Conservation (phyloP, 192 early-diverging fungal species). For the Podochytrium sp. region DNA sequence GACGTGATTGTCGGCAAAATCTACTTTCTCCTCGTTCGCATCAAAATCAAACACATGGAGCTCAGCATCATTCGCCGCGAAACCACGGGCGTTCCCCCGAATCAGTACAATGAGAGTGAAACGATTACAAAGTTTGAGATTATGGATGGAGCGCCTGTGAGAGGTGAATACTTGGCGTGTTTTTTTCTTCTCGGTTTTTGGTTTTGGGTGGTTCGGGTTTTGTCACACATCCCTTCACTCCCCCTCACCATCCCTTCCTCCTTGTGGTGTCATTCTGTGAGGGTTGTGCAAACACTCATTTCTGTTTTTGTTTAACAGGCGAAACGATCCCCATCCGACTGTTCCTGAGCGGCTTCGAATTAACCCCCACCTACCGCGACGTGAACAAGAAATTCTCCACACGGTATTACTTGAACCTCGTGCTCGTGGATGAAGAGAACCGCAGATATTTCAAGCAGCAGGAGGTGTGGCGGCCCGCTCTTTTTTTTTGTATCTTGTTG, state of each 20-base stretch:
- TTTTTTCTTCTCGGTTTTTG: too few species aligned
- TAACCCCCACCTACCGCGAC: slow-evolving; percentile 98
- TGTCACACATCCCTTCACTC: too few species aligned
- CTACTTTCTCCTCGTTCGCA: slow-evolving; percentile 97
- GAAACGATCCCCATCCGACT: slow-evolving; percentile 99
- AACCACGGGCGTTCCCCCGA: slow-evolving; percentile 92
- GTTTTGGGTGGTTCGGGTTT: too few species aligned
- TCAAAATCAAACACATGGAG: slow-evolving; percentile 99
- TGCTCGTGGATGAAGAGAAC: slow-evolving; percentile 98
- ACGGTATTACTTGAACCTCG: slow-evolving; percentile 97
- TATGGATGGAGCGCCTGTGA: slow-evolving; percentile 98
- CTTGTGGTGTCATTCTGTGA: too few species aligned
- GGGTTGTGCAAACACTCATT: too few species aligned
- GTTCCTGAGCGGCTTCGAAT: slow-evolving; percentile 94
- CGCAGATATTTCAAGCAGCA: slow-evolving; percentile 99
- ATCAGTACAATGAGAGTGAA: slow-evolving; percentile 98
- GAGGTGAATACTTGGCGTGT: slow-evolving; percentile 46
- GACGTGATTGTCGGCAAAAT: slow-evolving; percentile 99
- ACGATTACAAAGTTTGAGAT: slow-evolving; percentile 99
- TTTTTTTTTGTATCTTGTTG: neutral
- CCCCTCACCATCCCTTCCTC: too few species aligned
- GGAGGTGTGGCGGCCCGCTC: slow-evolving; percentile 61
- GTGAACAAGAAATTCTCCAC: slow-evolving; percentile 99
- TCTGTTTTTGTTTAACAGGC: slow-evolving; percentile 45
- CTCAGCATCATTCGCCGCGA: slow-evolving; percentile 97